Evolutionary conservation across 495 filamentous ascomycete genomes (phyloP).

Genomic region (Lophium mytilinum): DNA sequence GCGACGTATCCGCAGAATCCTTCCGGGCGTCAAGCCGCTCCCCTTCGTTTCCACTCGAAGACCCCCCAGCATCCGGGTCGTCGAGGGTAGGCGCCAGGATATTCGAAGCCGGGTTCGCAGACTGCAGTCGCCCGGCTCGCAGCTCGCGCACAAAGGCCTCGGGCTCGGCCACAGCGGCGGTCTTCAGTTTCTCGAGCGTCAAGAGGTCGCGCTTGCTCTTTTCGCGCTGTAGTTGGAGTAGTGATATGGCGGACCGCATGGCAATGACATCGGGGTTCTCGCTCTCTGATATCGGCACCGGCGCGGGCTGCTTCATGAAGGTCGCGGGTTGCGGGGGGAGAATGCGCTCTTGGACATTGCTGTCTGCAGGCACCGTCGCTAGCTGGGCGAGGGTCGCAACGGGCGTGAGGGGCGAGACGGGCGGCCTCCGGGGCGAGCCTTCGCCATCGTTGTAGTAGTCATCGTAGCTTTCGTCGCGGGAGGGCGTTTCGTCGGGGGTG

Average conservation of each 20-base stretch:
- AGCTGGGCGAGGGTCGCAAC: slow-evolving; percentile 26
- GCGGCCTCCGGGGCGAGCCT: slow-evolving; percentile 10
- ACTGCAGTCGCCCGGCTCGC: slow-evolving; percentile 11
- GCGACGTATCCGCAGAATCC: slow-evolving; percentile 9
- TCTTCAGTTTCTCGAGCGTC: slow-evolving; percentile 53
- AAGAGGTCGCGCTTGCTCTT: slow-evolving; percentile 65
- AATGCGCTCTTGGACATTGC: slow-evolving; percentile 1
- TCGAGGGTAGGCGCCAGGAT: slow-evolving; percentile 11
- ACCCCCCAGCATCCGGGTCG: not conserved
- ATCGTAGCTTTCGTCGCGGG: not conserved
- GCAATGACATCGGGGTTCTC: slow-evolving; percentile 80
- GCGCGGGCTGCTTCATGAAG: slow-evolving; percentile 44
- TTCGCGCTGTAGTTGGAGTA: slow-evolving; percentile 74
- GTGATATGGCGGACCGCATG: slow-evolving; percentile 66
- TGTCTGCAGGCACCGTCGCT: slow-evolving; percentile 19
- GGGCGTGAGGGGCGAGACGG: slow-evolving; percentile 30
- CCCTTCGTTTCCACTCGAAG: slow-evolving; percentile 25
- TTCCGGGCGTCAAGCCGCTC: slow-evolving; percentile 36
- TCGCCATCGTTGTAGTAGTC: not conserved
- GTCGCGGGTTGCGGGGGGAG: slow-evolving; percentile 12
- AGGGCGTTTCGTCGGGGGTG: not conserved
- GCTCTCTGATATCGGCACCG: slow-evolving; percentile 64
- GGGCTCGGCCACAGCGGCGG: slow-evolving; percentile 58
- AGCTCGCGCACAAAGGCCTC: slow-evolving; percentile 59
- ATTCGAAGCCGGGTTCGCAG: slow-evolving; percentile 1